Evolutionary conservation across 805 yeast genomes (phyloP).

Genomic region (Wickerhamiella azymoides): DNA sequence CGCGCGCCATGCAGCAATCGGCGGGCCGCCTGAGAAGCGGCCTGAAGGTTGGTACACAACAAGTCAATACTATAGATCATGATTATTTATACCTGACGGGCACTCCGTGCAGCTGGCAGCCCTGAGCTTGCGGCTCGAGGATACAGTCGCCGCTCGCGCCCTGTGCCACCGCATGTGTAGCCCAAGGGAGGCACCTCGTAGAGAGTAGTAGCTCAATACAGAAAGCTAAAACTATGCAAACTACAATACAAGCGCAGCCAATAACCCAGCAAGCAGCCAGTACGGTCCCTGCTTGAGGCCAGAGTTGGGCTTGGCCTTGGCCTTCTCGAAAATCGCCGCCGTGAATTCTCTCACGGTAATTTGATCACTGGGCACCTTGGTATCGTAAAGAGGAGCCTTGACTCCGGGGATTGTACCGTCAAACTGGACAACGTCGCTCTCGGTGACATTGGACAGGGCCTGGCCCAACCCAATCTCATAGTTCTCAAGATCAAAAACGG

Average conservation of each 20-base stretch:
- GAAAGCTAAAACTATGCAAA: too few species aligned
- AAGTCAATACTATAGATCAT: too few species aligned
- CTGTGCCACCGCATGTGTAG: too few species aligned
- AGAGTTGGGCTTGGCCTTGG: neutral
- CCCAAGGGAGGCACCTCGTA: too few species aligned
- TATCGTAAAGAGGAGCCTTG: slow-evolving; percentile 14
- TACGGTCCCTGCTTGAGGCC: neutral
- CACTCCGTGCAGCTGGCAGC: too few species aligned
- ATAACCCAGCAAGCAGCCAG: neutral
- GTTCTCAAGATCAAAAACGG: slow-evolving; percentile 55
- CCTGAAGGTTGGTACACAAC: too few species aligned
- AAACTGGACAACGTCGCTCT: slow-evolving; percentile 16
- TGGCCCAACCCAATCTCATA: slow-evolving; percentile 45
- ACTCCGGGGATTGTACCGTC: slow-evolving; percentile 18
- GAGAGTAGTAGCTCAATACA: too few species aligned
- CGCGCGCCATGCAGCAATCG: too few species aligned
- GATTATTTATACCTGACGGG: too few species aligned
- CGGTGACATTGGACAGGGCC: slow-evolving; percentile 24
- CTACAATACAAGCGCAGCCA: neutral
- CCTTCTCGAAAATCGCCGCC: neutral
- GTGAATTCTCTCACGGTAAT: neutral
- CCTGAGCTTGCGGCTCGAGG: too few species aligned
- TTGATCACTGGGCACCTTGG: neutral
- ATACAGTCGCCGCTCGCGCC: too few species aligned
- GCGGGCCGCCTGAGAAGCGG: too few species aligned